phyloP scores from a whole-genome alignment of 148 eudicot genomes.

The Cornus florida region DNA sequence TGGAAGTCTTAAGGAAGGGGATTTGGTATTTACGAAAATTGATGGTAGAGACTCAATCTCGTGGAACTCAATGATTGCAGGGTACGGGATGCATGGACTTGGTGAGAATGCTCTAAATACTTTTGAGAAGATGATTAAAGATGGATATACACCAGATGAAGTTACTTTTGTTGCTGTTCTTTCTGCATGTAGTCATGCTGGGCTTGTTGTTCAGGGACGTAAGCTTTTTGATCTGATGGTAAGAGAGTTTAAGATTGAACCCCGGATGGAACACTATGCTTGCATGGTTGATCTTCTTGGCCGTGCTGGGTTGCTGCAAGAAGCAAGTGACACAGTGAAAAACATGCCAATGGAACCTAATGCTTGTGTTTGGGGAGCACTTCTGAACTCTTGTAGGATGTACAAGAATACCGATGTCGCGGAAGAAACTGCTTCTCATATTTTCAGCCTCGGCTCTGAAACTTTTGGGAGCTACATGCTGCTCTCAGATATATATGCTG shows the following conservation, averaged over 20 bases:
- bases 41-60: slow-evolving; percentile 36
- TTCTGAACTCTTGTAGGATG: slow-evolving; percentile 48
- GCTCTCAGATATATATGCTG: slow-evolving; percentile 57
- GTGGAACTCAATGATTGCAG: slow-evolving; percentile 60
- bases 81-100: slow-evolving; percentile 60
- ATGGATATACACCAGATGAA: slow-evolving; percentile 41
- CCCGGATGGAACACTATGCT: slow-evolving; percentile 54
- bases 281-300: slow-evolving; percentile 63
- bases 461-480: slow-evolving; percentile 50
- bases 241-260: slow-evolving; percentile 37
- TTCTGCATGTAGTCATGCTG: slow-evolving; percentile 61
- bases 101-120: slow-evolving; percentile 36
- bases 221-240: slow-evolving; percentile 43
- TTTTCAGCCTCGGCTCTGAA: slow-evolving; percentile 24
- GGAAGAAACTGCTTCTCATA: slow-evolving; percentile 36
- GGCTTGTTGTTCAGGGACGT: slow-evolving; percentile 48
- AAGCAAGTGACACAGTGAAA: slow-evolving; percentile 42
- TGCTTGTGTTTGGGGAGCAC: slow-evolving; percentile 54
- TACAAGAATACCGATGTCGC: slow-evolving; percentile 41
- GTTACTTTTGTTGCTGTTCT: slow-evolving; percentile 55
- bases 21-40: slow-evolving; percentile 32
- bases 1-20: slow-evolving; percentile 45
- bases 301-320: slow-evolving; percentile 51
- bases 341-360: slow-evolving; percentile 61
- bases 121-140: slow-evolving; percentile 42